phyloP scores from a whole-genome alignment of 202 grass and related monocot genomes.

The Miscanthus sacchariflorus region DNA sequence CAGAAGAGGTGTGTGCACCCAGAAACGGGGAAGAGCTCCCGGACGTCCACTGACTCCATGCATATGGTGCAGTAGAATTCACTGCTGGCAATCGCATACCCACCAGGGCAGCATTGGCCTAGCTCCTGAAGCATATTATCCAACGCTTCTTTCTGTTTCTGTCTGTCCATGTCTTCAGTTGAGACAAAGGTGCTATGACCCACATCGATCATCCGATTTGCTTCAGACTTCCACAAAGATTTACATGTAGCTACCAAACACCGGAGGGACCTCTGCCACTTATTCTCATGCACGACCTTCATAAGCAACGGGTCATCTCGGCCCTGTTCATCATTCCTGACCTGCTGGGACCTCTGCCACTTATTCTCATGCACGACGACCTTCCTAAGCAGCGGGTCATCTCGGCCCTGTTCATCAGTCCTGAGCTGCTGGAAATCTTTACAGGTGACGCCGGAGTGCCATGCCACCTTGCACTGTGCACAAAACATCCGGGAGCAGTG shows the following conservation, averaged over 20 bases:
- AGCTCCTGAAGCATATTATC: not conserved
- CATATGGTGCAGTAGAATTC: constrained; percentile 73
- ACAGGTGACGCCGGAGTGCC: constrained; percentile 61
- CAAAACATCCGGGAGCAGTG: constrained; percentile 69
- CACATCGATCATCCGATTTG: not conserved
- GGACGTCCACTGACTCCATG: constrained; percentile 53
- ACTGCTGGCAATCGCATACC: not conserved
- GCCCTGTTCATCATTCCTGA: not conserved
- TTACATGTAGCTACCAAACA: not conserved
- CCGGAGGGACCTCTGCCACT: not conserved
- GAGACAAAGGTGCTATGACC: constrained; percentile 5
- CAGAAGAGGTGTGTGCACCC: constrained; percentile 70
- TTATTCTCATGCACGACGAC: constrained; percentile 41
- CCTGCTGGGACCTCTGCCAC: constrained; percentile 56
- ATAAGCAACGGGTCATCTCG: not conserved
- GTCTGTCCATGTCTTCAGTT: constrained; percentile 10
- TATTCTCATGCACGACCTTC: not conserved
- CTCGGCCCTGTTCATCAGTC: constrained; percentile 48
- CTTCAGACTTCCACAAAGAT: not conserved
- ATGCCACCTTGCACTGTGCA: constrained; percentile 62
- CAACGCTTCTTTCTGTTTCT: constrained; percentile 48
- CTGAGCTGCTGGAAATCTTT: constrained; percentile 57
- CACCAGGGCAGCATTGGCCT: constrained; percentile 1
- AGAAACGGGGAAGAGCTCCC: constrained; percentile 48
- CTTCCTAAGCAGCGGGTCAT: constrained; percentile 64